Evolutionary conservation across 306 rosid species (phyloP), one percentile per base, ranked within the genome.

Genomic region (Vigna reflexopilosa): DNA sequence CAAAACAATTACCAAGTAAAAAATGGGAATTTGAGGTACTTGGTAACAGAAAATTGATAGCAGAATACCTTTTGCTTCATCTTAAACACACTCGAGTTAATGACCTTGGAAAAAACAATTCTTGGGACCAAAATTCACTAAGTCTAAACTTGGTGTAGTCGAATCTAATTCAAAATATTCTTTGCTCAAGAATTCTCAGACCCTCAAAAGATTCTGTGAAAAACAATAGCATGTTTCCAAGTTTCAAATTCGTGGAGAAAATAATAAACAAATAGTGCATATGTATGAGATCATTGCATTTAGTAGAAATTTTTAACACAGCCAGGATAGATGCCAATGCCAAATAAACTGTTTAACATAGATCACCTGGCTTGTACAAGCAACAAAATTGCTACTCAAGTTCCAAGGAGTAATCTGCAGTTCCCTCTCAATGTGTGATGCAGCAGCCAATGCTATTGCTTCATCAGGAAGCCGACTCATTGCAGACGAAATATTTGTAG

Each of bases 361-460:
- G 48, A 70, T 88, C 89, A 95, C 98, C 98, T 87, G 98, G 73
- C 85, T 86, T 45, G 96, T 93, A 86, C 98, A 95, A 56, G 97
- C 88, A 79, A 95, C 94, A 86, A 94, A 95, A 75, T 92, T 95
- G 89, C 88, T 89, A 88, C 98, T 95, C 81, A 95, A 86, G 88
- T 91, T 95, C 98, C 98, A 95, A 68, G 98, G 98, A 88, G 98
- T 95, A 75, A 95, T 95, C 79, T 90, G 97, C 80, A 92, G 83
- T 78, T 95, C 98, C 82, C 98, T 91, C 83, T 95, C 98, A 42
- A 95, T 95, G 76, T 95, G 98, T 11, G 98, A 92, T 58, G 98
- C 98, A 75, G 98, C 97, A 87, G 98, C 98, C 84, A 95, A 89
- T 63, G 96, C 88, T 72, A 95, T 85, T 80, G 98, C 98, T 83